These are phyloP conservation scores for Geum urbanum DNA, from an alignment of 306 rosid species.

Conservation along the genomic window DNA sequence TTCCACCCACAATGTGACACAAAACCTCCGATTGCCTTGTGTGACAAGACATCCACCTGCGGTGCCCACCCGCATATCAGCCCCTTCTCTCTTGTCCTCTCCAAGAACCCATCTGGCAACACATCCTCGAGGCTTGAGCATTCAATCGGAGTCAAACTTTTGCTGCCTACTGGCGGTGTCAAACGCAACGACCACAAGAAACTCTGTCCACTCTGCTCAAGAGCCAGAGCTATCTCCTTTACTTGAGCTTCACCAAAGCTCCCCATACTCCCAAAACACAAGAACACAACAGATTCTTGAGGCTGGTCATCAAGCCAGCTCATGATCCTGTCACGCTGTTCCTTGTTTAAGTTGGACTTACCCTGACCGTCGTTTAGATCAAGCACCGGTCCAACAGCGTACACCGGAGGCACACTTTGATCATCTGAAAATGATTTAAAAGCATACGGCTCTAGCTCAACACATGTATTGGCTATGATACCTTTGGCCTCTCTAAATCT, in stretches of 20 bases:
- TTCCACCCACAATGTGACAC: constrained; percentile 73
- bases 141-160: background rate
- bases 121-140: constrained; percentile 15
- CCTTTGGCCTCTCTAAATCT: constrained; percentile 46
- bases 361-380: constrained; percentile 29
- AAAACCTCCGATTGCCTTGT: constrained; percentile 49
- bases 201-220: constrained; percentile 40
- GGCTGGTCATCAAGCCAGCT: constrained; percentile 58
- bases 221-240: constrained; percentile 52
- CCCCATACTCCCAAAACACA: constrained; percentile 69
- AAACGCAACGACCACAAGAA: constrained; percentile 52
- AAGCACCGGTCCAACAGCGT: constrained; percentile 56
- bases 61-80: constrained; percentile 59
- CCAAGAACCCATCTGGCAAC: constrained; percentile 58
- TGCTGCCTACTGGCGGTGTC: constrained; percentile 10
- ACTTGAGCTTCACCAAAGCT: constrained; percentile 46
- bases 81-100: constrained; percentile 47
- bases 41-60: constrained; percentile 46
- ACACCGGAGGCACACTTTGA: constrained; percentile 38
- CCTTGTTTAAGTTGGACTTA: constrained; percentile 29
- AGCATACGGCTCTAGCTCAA: constrained; percentile 39
- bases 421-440: constrained; percentile 31
- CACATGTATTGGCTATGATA: constrained; percentile 49
- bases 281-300: constrained; percentile 40
- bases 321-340: constrained; percentile 35